Percentiles rank a stretch among this genome's conserved stretches.
Conservation (phyloP, 2,329 filamentous ascomycete species). For the Cryphonectria parasitica region DNA sequence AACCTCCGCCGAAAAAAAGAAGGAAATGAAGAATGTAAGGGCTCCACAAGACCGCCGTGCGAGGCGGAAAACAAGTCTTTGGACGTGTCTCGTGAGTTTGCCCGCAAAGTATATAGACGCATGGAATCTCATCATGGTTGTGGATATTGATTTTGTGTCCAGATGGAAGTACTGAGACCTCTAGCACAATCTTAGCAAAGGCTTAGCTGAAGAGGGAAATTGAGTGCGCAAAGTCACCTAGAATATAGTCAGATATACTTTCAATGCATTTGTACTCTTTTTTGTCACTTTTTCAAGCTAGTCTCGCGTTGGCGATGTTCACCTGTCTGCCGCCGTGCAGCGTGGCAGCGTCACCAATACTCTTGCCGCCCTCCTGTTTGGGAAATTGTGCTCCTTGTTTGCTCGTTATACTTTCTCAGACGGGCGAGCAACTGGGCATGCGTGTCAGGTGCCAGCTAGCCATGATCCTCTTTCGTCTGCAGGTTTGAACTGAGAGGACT, state of each 20-base stretch:
- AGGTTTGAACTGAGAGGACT: constrained; percentile 61
- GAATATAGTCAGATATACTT: background rate
- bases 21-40: background rate
- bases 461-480: constrained; percentile 69
- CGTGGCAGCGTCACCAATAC: background rate
- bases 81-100: too few species aligned
- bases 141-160: background rate
- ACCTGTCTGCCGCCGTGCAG: background rate
- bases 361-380: background rate
- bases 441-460: constrained; percentile 68
- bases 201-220: background rate
- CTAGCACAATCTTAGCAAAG: background rate
- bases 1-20: background rate
- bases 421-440: constrained; percentile 63
- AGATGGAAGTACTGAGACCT: background rate
- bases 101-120: background rate
- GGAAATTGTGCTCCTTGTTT: constrained; percentile 69
- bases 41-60: too few species aligned
- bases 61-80: too few species aligned
- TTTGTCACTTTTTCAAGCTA: background rate
- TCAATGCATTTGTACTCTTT: background rate
- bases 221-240: background rate
- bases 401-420: constrained; percentile 58
- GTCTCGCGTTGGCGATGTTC: background rate
- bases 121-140: background rate